Conservation (phyloP, 768 basidiomycete species). For the Coprinopsis sp. region DNA sequence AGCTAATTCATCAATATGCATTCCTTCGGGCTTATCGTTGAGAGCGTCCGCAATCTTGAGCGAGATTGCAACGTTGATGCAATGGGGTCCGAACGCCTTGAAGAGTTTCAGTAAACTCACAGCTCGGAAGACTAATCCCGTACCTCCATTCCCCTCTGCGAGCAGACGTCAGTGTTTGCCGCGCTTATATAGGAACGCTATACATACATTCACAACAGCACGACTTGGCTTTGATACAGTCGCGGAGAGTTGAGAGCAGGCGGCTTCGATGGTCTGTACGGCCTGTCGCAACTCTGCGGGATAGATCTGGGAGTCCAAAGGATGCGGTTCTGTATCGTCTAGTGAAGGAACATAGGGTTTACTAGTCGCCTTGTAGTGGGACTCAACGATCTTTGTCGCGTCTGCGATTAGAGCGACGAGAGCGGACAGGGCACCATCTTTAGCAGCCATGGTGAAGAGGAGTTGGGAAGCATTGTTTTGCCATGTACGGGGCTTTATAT, state of each 20-base stretch:
- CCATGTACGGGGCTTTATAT: too few relatives aligned
- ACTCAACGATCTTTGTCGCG: conserved; percentile 18
- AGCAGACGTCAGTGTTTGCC: too few relatives aligned
- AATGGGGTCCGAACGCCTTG: conserved; percentile 23
- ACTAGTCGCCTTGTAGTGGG: conserved; percentile 21
- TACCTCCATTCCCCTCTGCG: too few relatives aligned
- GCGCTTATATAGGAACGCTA: too few relatives aligned
- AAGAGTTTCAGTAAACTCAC: background rate
- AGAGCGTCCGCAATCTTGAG: conserved; percentile 32
- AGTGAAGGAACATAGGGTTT: conserved; percentile 26
- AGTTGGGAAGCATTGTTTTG: too few relatives aligned
- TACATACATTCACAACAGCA: conserved; percentile 27
- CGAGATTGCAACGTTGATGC: conserved; percentile 24
- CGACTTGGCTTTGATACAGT: conserved; percentile 28
- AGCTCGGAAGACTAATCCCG: too few relatives aligned
- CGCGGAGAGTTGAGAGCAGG: conserved; percentile 29
- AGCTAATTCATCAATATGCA: conserved; percentile 26
- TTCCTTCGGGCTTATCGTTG: conserved; percentile 25
- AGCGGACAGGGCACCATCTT: conserved; percentile 5
- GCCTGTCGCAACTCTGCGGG: conserved; percentile 23
- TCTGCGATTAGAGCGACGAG: conserved; percentile 18
- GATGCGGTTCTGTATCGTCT: conserved; percentile 27
- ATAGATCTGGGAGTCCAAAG: conserved; percentile 26
- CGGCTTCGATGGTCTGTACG: conserved; percentile 29
- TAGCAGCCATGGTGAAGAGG: background rate